phyloP scores from a whole-genome alignment of 2,329 filamentous ascomycete species.

The Penicillium sp. region DNA sequence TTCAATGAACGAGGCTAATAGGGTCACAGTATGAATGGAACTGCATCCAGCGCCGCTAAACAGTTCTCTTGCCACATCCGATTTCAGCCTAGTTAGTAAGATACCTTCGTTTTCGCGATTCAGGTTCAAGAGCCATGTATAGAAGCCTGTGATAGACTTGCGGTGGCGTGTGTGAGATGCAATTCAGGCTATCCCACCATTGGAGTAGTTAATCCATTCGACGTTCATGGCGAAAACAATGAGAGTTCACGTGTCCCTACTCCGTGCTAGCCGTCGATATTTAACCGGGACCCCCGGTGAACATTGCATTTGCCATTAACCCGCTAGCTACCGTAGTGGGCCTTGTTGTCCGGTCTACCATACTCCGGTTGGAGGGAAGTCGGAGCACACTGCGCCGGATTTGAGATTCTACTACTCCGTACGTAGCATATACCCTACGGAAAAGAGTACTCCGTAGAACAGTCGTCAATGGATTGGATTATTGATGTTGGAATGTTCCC shows the following conservation, averaged over 20 bases:
- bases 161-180: neutral
- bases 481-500: neutral
- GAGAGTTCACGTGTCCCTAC: conserved; percentile 1
- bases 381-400: conserved; percentile 37
- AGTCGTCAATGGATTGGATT: conserved; percentile 1
- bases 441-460: no score
- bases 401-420: conserved; percentile 1
- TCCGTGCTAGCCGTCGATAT: conserved; percentile 15
- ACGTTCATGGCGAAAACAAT: neutral
- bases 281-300: conserved; percentile 28
- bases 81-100: neutral
- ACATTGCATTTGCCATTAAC: conserved; percentile 16
- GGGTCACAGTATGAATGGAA: conserved; percentile 54
- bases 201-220: no score
- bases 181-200: neutral
- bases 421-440: neutral
- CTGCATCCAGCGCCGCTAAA: conserved; percentile 50
- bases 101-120: neutral
- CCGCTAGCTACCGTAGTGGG: conserved; percentile 24
- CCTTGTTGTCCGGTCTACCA: conserved; percentile 28
- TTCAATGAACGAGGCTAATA: conserved; percentile 18
- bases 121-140: neutral
- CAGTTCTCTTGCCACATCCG: neutral
- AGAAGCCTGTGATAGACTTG: neutral
- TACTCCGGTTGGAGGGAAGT: conserved; percentile 24